A percentile compares a stretch with the other conserved stretches of the same genome.
Conservation (phyloP, 208 protist genomes). For the Leishmania amazonensis region DNA sequence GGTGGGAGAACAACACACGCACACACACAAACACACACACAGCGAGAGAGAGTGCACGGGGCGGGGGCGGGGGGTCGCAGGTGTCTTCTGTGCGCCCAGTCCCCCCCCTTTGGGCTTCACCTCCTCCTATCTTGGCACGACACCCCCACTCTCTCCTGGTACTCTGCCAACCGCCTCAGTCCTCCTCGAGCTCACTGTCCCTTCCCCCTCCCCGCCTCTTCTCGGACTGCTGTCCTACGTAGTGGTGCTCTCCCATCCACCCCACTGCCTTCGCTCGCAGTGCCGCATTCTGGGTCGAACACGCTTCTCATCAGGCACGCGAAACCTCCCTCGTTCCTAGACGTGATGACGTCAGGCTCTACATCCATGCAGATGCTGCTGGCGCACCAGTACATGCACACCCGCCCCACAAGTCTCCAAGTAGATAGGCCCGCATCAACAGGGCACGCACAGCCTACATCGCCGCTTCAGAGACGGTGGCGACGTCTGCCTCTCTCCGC, state of each 20-base stretch:
- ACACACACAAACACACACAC: too few species aligned
- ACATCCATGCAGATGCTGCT: slow-evolving; percentile 11
- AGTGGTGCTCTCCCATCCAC: too few species aligned
- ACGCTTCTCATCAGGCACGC: background rate
- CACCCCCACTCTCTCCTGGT: background rate
- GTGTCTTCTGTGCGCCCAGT: too few species aligned
- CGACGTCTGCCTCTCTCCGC: background rate
- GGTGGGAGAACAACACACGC: too few species aligned
- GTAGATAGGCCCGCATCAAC: too few species aligned
- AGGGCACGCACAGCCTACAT: background rate
- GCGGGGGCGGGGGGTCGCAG: too few species aligned
- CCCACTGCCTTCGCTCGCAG: background rate
- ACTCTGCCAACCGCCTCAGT: background rate
- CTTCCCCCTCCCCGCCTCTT: background rate
- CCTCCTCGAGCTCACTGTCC: background rate
- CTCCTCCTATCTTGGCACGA: background rate
- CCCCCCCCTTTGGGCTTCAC: too few species aligned
- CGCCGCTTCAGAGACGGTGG: background rate
- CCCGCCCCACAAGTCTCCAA: background rate
- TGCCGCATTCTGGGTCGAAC: background rate
- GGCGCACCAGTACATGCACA: slow-evolving; percentile 6
- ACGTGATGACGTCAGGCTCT: background rate
- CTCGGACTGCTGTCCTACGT: background rate
- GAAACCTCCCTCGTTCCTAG: background rate
- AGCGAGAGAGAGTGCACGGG: too few species aligned